Base-by-base conservation (phyloP, 2,329 filamentous ascomycete genomes). In the Cyphellophora attinorum region DNA sequence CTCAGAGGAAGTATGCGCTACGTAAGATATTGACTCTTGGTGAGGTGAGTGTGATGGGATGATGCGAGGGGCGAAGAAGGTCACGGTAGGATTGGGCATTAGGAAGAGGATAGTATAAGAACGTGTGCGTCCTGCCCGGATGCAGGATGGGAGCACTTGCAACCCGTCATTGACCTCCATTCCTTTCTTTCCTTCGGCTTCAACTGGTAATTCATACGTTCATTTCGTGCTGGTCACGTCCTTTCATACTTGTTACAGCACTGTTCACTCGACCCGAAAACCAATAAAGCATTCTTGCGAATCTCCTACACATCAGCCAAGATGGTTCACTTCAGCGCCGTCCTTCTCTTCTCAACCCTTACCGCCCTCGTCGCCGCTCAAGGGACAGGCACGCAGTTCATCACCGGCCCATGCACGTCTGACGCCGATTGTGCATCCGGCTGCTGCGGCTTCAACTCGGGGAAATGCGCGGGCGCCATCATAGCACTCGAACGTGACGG, bases 391-490 rank as follows among this genome's bases (percentile, higher is more conserved):
- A 46, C 41, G n/a, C 51, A 54, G 28, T 54, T 53, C 42, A 54
- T 54, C 34, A 54, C 51, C 2, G 51, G 51, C 2, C 19, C 34
- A 16, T 54, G 51, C 33, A 31, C 27, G 2, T 41, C 29, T 19
- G 48, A 53, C 35, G 44, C 42, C 2, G 48, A 52, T 29, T 52
- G 51, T 28, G 55, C 54, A 3, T 52, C 53, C 13, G 51, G 48
- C 11, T 60, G 57, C 44, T 60, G 57, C 41, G 57, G 53, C 5
- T 55, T 55, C 45, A 52, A 52, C 12, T 43, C 42, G 16, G 55
- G 55, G 5, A 48, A 49, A 17, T 60, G 57, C 30, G 53, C 54
- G 1, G 57, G 58, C 5, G 39, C 44, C 1, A 34, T 46, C 6
- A 42, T 46, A 21, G 44, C 44, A 2, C 42, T 42, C 29, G 21